phyloP scores from a whole-genome alignment of 2,329 filamentous ascomycete species.

The Fusarium tjaetaba region DNA sequence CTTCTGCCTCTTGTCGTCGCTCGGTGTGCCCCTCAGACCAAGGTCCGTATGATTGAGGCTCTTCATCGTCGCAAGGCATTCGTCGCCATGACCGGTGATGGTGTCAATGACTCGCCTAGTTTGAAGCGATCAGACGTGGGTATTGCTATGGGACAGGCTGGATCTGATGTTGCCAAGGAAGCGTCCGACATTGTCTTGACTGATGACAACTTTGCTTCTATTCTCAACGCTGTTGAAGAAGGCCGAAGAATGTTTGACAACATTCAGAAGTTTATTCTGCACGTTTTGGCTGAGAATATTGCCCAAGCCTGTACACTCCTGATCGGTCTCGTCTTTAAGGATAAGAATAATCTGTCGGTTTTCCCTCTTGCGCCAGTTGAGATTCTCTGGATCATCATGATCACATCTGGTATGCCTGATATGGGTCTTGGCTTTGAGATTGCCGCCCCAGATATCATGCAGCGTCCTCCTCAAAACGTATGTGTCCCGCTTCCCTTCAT shows the following conservation, averaged over 20 bases:
- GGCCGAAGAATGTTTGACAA: conserved; percentile 78
- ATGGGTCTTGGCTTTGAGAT: conserved; percentile 80
- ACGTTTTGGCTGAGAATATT: conserved; percentile 74
- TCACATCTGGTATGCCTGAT: conserved; percentile 77
- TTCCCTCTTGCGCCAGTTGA: conserved; percentile 79
- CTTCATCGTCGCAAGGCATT: conserved; percentile 73
- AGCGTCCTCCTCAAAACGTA: conserved; percentile 73
- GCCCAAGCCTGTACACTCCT: conserved; percentile 75
- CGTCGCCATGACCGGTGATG: conserved; percentile 77
- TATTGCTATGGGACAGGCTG: conserved; percentile 75
- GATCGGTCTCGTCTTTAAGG: conserved; percentile 77
- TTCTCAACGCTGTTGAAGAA: conserved; percentile 76
- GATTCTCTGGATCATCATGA: conserved; percentile 83
- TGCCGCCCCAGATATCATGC: conserved; percentile 74
- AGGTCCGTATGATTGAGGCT: conserved; percentile 80
- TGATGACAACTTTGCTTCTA: conserved; percentile 78
- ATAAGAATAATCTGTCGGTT: conserved; percentile 68
- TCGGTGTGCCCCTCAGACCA: conserved; percentile 75
- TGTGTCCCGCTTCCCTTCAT: conserved; percentile 15
- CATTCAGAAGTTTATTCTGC: conserved; percentile 77
- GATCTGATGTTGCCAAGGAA: conserved; percentile 77
- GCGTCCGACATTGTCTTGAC: conserved; percentile 75
- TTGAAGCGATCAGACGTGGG: conserved; percentile 75
- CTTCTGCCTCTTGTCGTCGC: conserved; percentile 74
- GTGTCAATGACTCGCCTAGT: conserved; percentile 76